A percentile compares a stretch with the other conserved stretches of the same genome.
phyloP scores from a whole-genome alignment of 1,284 basidiomycete genomes.

The Mycosarcoma maydis region DNA sequence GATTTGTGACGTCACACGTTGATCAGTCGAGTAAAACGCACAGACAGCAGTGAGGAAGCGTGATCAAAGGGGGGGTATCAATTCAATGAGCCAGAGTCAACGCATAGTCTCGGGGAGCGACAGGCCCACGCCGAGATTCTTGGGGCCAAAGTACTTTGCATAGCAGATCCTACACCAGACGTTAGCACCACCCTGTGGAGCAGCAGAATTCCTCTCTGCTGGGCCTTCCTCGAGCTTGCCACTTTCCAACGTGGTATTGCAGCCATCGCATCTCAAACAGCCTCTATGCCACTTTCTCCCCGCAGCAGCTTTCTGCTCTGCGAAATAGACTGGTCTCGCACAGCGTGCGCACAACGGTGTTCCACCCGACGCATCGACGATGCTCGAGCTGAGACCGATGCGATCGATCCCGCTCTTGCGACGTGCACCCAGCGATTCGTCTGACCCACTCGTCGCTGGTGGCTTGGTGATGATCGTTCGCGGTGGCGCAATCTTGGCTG shows the following conservation, averaged over 20 bases:
- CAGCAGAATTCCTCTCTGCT: no score
- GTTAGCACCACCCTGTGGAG: slow-evolving; percentile 46
- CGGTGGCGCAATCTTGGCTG: slow-evolving; percentile 43
- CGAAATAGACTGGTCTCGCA: slow-evolving; percentile 62
- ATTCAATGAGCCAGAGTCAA: no score
- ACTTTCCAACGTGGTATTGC: slow-evolving; percentile 57
- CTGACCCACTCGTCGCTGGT: slow-evolving; percentile 6
- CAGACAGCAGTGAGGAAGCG: no score
- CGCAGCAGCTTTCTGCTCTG: slow-evolving; percentile 62
- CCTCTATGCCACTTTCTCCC: slow-evolving; percentile 63
- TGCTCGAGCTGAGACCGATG: slow-evolving; percentile 44
- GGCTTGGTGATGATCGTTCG: slow-evolving; percentile 27
- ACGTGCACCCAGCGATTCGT: slow-evolving; percentile 6
- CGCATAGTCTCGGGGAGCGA: slow-evolving; percentile 45
- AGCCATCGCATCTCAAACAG: slow-evolving; percentile 64
- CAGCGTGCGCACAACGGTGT: slow-evolving; percentile 64
- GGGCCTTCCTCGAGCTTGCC: slow-evolving; percentile 64
- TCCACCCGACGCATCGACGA: slow-evolving; percentile 44
- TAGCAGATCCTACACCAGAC: slow-evolving; percentile 64
- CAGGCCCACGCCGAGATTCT: slow-evolving; percentile 43
- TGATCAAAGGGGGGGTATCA: no score
- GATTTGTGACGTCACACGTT: no score
- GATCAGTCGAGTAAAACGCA: no score
- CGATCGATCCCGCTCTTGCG: slow-evolving; percentile 43
- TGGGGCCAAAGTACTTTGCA: slow-evolving; percentile 57